Evolutionary conservation across 495 filamentous ascomycete species (phyloP), one percentile per base, ranked within the genome.

Genomic region (Aspergillus bridgeri): DNA sequence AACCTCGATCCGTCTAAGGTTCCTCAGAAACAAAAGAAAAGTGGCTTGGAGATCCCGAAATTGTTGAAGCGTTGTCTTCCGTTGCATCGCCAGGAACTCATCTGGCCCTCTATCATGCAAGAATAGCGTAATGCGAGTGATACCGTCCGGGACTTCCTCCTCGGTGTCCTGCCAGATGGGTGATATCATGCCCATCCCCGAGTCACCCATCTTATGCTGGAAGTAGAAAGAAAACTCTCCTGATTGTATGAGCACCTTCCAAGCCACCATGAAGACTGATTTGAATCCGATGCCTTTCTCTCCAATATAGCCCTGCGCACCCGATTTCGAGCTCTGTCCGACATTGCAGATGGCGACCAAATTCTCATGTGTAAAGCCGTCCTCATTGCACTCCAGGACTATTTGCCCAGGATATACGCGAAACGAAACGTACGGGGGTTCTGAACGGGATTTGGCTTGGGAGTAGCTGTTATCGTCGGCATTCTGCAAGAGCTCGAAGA

Each of bases 281-380:
- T 81, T 82, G 65, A 83, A 82, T 0, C 80, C 79, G 22, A 81
- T 78, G 0, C 76, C 77, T 51, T 82, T 81, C 50, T 77, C 75
- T 3, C 79, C 79, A 62, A 79, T 76, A 54, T 79, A 80, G 2
- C 73, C 72, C 49, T 67, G 63, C 8, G 62, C 50, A 6, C 56
- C 61, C 0, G 59, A 60, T 54, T 81, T 82, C 20, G 71, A 68
- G 56, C 75, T 77, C 19, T 70, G 18, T 6, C 69, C 65, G 33
- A 75, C 59, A 11, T 46, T 50, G 54, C 72, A 74, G 20, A 79
- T 67, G 17, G 75, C 76, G 3, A 63, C 43, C 13, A 79, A 56
- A 46, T 79, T 66, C 17, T 50, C 42, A 5, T 44, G 7, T 0
- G 58, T 64, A 62, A 79, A 79, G 13, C 76, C 75, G 58, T 67